phyloP scores from a whole-genome alignment of 495 filamentous ascomycete genomes.

The Staphylotrichum longicolle region DNA sequence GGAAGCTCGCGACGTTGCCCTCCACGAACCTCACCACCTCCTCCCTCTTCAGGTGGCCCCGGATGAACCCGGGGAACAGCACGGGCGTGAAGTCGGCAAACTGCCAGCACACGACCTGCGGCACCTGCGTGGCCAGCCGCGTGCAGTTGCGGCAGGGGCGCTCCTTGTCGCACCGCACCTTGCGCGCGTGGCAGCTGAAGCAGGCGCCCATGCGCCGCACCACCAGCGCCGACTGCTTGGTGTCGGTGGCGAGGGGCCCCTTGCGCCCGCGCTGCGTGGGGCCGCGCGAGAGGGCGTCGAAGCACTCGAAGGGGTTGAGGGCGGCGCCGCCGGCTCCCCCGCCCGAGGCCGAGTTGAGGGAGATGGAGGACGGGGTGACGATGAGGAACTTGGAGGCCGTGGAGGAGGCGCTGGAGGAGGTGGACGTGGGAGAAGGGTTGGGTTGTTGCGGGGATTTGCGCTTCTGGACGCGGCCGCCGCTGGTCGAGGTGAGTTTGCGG shows the following conservation, averaged over 20 bases:
- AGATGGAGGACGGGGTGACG: slow-evolving; percentile 46
- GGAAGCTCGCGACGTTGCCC: slow-evolving; percentile 44
- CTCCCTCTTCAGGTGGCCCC: slow-evolving; percentile 44
- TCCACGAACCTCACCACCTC: slow-evolving; percentile 44
- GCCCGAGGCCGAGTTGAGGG: slow-evolving; percentile 36
- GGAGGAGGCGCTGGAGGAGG: neutral
- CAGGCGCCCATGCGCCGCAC: slow-evolving; percentile 49
- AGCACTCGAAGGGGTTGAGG: slow-evolving; percentile 48
- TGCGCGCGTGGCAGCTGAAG: slow-evolving; percentile 51
- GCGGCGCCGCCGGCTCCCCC: slow-evolving; percentile 15
- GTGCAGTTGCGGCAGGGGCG: slow-evolving; percentile 50
- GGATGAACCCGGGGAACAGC: slow-evolving; percentile 50
- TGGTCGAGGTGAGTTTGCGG: slow-evolving; percentile 34
- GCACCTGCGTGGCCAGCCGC: slow-evolving; percentile 43
- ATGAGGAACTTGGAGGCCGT: slow-evolving; percentile 44
- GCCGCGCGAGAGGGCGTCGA: slow-evolving; percentile 39
- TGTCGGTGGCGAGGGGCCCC: slow-evolving; percentile 46
- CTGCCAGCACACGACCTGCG: slow-evolving; percentile 48
- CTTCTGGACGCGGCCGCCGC: slow-evolving; percentile 38
- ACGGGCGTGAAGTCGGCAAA: slow-evolving; percentile 45
- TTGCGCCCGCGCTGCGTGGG: slow-evolving; percentile 48
- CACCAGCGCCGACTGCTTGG: slow-evolving; percentile 47
- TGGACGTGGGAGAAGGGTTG: neutral
- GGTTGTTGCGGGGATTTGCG: slow-evolving; percentile 19
- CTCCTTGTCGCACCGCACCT: slow-evolving; percentile 47